Conservation (phyloP, 805 yeast species). For the Teunomyces gatunensis region DNA sequence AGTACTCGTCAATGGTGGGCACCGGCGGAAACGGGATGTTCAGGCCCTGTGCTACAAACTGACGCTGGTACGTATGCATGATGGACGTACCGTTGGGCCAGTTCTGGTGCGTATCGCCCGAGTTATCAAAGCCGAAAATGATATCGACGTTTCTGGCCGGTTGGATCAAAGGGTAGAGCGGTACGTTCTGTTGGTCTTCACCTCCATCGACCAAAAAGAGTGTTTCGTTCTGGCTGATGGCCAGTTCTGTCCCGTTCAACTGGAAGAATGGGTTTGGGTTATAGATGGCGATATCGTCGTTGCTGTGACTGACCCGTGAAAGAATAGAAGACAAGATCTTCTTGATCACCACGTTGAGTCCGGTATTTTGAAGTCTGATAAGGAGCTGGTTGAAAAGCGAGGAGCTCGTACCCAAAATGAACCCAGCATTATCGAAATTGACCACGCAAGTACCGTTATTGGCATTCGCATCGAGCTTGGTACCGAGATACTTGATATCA, state of each 20-base stretch:
- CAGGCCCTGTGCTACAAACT: constrained; percentile 21
- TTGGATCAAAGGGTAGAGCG: constrained; percentile 41
- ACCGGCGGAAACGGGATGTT: constrained; percentile 26
- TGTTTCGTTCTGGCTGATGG: constrained; percentile 26
- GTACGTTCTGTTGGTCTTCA: constrained; percentile 42
- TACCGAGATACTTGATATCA: constrained; percentile 30
- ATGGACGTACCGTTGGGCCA: constrained; percentile 47
- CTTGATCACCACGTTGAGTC: constrained; percentile 26
- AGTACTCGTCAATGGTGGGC: constrained; percentile 19
- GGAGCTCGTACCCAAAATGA: constrained; percentile 40
- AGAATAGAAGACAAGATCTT: constrained; percentile 24
- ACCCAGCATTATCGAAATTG: constrained; percentile 39
- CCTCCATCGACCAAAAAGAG: constrained; percentile 43
- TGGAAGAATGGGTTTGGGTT: constrained; percentile 39
- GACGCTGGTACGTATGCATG: constrained; percentile 28
- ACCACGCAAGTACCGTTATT: constrained; percentile 20
- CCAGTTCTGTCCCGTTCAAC: constrained; percentile 16
- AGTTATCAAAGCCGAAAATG: constrained; percentile 42
- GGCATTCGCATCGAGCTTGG: constrained; percentile 21
- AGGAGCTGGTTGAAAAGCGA: constrained; percentile 36
- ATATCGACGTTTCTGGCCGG: constrained; percentile 35
- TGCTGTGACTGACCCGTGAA: constrained; percentile 18
- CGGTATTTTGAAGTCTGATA: constrained; percentile 38
- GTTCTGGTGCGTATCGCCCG: constrained; percentile 34
- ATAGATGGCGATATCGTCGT: constrained; percentile 39